Evolutionary conservation across 108 stramenopile species (phyloP), one percentile per base, ranked within the genome.

Genomic region (Phaeodactylum tricornutum): DNA sequence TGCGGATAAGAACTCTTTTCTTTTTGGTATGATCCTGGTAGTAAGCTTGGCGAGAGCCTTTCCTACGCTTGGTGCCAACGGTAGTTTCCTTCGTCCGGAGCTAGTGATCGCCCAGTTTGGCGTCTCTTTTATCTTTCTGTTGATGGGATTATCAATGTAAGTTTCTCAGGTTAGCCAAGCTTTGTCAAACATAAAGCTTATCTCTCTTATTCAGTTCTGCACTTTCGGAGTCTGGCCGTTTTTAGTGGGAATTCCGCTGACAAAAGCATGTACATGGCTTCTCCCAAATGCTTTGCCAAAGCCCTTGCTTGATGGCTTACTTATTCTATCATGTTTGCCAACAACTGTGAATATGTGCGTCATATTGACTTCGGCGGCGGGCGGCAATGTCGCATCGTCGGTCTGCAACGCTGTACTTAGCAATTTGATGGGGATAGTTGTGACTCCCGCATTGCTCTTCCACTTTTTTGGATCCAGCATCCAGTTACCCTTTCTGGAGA

Each of bases 321-420:
- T 89, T 4, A 78, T 84, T 22, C 27, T 84, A 58, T 74, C 79
- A 17, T 87, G 81, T 29, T 75, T 96, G 5, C 95, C 95, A 1
- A 93, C 91, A 0, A 96, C 95, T 4, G 78, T 96, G 16, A 96
- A 94, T 61, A 94, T 94, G 92, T 92, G 88, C 50, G 68, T 94
- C 53, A 70, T 88, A 37, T 58, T 96, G 19, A 91, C 95, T 1
- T 64, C 83, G 0, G 65, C 82, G 0, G 55, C 84, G 15, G 69
- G 74, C 12, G 95, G 92, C 9, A 88, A 82, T 55, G 71, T 84
- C 4, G 89, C 93, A 9, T 53, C 82, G 11, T 67, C 95, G 14
- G 68, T 94, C 2, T 84, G 84, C 43, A 96, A 96, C 59, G 86
- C 92, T 1, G 86, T 93, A 19, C 59, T 94, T 15, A 80, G 91